A percentile compares a stretch with the other conserved stretches of the same genome.
phyloP scores from a whole-genome alignment of 2,329 filamentous ascomycete genomes.

The Fusarium odoratissimum region DNA sequence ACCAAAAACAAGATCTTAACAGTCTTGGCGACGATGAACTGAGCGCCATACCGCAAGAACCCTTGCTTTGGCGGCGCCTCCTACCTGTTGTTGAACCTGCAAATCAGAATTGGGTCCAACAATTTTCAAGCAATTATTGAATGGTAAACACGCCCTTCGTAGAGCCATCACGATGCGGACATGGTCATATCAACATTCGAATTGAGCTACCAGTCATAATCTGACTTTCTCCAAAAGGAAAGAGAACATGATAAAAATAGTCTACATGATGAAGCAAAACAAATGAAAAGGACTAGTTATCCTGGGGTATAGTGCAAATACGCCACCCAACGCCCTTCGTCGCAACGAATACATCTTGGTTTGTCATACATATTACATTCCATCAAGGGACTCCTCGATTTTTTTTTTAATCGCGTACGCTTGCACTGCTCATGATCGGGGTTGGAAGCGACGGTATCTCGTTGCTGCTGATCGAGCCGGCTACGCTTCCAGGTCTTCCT shows the following conservation, averaged over 20 bases:
- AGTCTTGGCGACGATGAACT: not conserved
- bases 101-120: not conserved
- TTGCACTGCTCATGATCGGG: constrained; percentile 12
- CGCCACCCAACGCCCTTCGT: constrained; percentile 28
- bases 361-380: constrained; percentile 16
- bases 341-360: not conserved
- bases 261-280: constrained; percentile 3
- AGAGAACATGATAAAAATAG: not conserved
- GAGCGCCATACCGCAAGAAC: not conserved
- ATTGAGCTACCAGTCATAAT: not conserved
- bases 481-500: constrained; percentile 49
- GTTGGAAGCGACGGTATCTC: constrained; percentile 42
- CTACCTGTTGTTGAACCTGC: not conserved
- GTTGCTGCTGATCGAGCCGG: constrained; percentile 49
- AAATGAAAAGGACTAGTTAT: constrained; percentile 9
- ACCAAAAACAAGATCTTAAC: not conserved
- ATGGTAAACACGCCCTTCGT: not conserved
- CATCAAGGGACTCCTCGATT: not conserved
- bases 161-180: not conserved
- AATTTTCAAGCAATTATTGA: not conserved
- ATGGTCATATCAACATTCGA: not conserved
- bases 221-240: not conserved
- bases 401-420: constrained; percentile 7
- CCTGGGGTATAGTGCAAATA: constrained; percentile 35
- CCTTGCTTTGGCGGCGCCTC: not conserved